Evolutionary conservation across 805 yeast species (phyloP).

Genomic region (Zygosaccharomyces bailii): DNA sequence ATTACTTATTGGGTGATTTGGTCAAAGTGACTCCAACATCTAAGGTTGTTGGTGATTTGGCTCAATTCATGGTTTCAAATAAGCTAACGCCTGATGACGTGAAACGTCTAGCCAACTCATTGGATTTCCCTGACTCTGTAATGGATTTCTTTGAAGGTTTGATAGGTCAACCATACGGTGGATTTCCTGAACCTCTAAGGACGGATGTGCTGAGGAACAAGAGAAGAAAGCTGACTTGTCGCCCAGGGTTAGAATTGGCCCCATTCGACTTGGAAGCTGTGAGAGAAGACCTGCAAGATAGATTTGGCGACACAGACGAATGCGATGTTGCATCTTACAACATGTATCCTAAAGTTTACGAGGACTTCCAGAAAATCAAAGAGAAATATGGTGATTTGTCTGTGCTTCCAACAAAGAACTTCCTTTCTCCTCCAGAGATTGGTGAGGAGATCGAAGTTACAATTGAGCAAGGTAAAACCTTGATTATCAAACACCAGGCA

Average conservation of each 20-base stretch:
- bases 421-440: conserved; percentile 80
- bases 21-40: conserved; percentile 99
- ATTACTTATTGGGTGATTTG: conserved; percentile 86
- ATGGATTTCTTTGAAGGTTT: conserved; percentile 98
- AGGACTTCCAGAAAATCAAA: conserved; percentile 68
- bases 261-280: conserved; percentile 78
- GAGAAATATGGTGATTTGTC: conserved; percentile 89
- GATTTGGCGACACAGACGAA: conserved; percentile 80
- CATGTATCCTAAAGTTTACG: conserved; percentile 98
- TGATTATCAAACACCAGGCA: conserved; percentile 88
- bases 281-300: conserved; percentile 65
- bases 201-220: conserved; percentile 85
- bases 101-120: conserved; percentile 75
- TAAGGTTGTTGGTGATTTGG: conserved; percentile 99
- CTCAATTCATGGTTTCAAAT: conserved; percentile 99
- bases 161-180: conserved; percentile 99
- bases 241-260: conserved; percentile 89
- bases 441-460: conserved; percentile 87
- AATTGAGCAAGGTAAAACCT: conserved; percentile 91
- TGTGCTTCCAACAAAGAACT: conserved; percentile 87
- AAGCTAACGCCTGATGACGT: conserved; percentile 85
- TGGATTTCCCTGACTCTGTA: conserved; percentile 98
- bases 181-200: conserved; percentile 99
- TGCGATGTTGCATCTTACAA: conserved; percentile 90
- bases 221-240: conserved; percentile 80